Conservation (phyloP, 306 rosid genomes). For the Gleditsia sinensis region DNA sequence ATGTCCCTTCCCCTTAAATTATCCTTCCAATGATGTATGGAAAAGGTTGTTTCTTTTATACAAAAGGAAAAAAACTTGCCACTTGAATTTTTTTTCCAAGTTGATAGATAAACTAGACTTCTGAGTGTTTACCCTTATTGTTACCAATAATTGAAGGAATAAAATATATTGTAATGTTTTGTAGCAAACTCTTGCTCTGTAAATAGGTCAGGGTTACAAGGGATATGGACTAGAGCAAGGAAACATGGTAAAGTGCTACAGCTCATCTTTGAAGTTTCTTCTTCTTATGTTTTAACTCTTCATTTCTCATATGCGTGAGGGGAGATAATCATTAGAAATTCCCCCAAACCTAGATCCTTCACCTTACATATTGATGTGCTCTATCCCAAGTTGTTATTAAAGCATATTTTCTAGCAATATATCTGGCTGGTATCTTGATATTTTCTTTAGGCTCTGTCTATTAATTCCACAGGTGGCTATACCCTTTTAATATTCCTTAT, state of each 20-base stretch:
- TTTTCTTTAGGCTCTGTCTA: background rate
- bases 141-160: background rate
- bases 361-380: background rate
- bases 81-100: no score
- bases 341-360: background rate
- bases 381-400: background rate
- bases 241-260: slow-evolving; percentile 41
- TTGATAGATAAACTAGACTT: background rate
- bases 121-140: background rate
- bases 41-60: no score
- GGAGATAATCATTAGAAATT: background rate
- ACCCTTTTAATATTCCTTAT: background rate
- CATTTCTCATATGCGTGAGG: background rate
- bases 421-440: background rate
- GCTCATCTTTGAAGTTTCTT: background rate
- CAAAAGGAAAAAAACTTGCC: no score
- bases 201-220: slow-evolving; percentile 57
- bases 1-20: no score
- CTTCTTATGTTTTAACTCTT: background rate
- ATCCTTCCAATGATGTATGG: no score
- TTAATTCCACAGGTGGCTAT: background rate
- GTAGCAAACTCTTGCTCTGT: slow-evolving; percentile 54
- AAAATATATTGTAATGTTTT: background rate
- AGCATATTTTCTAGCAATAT: background rate
- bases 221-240: slow-evolving; percentile 86